Base-by-base conservation (phyloP, 306 rosid species). In the Rosa multiflora region DNA sequence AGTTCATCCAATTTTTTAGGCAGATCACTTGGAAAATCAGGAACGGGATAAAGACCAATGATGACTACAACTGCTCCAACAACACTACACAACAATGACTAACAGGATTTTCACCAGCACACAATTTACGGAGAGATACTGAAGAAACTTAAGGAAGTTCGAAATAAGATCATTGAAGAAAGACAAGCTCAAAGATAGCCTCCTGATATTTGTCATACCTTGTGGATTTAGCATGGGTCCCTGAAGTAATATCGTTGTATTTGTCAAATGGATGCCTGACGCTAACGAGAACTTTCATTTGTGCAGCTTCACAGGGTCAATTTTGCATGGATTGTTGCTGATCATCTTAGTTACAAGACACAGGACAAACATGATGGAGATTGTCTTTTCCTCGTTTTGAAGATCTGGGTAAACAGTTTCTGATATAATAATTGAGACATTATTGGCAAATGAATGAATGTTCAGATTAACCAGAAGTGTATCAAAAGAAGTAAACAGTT, bases 101-200 rank as follows among this genome's bases (percentile, higher is more conserved):
- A 1, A 32, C 35, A 32, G 35, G 35, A 32, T 32, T 32, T 32
- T 32, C 35, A 32, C 35, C 35, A 32, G 2, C 35, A 95, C 82
- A 86, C 96, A 87, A 95, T 96, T 39, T 98, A 98, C 0, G 99
- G 94, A 66, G 98, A 95, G 85, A 93, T 95, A 77, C 85, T 95
- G 83, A 95, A 93, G 88, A 95, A 90, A 68, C 99, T 95, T 0
- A 98, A 95, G 85, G 98, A 95, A 87, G 91, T 91, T 39, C 87
- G 98, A 75, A 95, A 95, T 67, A 95, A 95, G 90, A 95, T 95
- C 62, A 95, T 95, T 75, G 90, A 81, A 91, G 85, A 75, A 78
- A 72, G 74, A 20, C 53, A 39, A 2, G 68, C 76, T 40, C 51
- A 79, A 82, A 79, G 91, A 92, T 87, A 67, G 35, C 62, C 40